Percentiles rank a stretch among this genome's conserved stretches.
These are phyloP conservation scores for Leptosphaerulina australis DNA, from an alignment of 2,329 filamentous ascomycete genomes.

Conservation along the genomic window DNA sequence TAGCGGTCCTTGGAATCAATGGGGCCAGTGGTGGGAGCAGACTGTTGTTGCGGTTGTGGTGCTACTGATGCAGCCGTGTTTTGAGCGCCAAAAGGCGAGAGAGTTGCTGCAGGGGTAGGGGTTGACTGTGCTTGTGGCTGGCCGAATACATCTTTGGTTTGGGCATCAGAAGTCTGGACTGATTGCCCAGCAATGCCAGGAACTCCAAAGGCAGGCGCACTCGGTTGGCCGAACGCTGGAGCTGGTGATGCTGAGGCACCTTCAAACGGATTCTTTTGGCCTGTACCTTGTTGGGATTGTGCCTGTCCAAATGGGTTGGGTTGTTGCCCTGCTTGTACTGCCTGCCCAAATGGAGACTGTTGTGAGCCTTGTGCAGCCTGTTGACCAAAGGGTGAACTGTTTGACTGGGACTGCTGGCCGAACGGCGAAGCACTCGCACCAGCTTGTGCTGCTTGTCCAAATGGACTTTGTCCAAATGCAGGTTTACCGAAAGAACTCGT, in stretches of 20 bases:
- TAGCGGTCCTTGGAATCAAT: constrained; percentile 54
- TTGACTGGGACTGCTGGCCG: constrained; percentile 40
- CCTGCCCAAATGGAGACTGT: constrained; percentile 31
- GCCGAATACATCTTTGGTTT: constrained; percentile 33
- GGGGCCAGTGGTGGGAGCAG: constrained; percentile 17
- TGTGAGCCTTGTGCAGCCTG: constrained; percentile 23
- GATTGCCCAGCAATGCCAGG: constrained; percentile 29
- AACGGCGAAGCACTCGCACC: constrained; percentile 40
- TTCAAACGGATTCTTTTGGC: constrained; percentile 28
- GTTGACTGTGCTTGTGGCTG: constrained; percentile 16
- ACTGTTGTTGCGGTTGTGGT: constrained; percentile 49
- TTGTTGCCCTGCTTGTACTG: constrained; percentile 20
- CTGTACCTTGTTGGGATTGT: constrained; percentile 22
- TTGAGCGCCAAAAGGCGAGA: constrained; percentile 26
- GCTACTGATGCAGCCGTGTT: constrained; percentile 15
- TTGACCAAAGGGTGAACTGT: constrained; percentile 39
- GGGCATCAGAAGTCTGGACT: constrained; percentile 14
- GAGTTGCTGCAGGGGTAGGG: constrained; percentile 13
- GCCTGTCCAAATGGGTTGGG: constrained; percentile 30
- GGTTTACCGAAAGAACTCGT: constrained; percentile 52
- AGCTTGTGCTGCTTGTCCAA: constrained; percentile 54
- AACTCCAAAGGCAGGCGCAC: constrained; percentile 47
- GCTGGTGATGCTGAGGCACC: constrained; percentile 21
- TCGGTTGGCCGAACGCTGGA: constrained; percentile 44
- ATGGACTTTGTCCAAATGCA: constrained; percentile 46